phyloP scores from a whole-genome alignment of 2,329 filamentous ascomycete species.

The Bisporella sp. region DNA sequence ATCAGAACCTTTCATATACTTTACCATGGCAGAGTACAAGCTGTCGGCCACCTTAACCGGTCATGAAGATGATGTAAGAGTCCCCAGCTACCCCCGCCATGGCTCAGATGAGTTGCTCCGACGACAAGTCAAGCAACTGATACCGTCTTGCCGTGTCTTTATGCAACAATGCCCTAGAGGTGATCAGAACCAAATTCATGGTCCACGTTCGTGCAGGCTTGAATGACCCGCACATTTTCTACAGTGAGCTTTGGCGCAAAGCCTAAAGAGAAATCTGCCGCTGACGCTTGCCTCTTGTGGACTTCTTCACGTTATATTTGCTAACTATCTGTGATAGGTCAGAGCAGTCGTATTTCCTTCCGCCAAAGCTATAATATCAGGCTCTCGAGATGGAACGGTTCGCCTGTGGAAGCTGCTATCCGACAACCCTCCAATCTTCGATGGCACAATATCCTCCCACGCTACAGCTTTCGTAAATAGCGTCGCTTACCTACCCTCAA shows the following conservation, averaged over 20 bases:
- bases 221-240: too few relatives aligned
- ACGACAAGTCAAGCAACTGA: too few relatives aligned
- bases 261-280: too few relatives aligned
- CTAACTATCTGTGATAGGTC: constrained; percentile 51
- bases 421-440: constrained; percentile 61
- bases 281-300: too few relatives aligned
- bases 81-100: background rate
- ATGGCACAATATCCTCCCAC: constrained; percentile 70
- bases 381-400: constrained; percentile 86
- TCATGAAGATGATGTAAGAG: constrained; percentile 85
- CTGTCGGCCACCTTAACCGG: constrained; percentile 83
- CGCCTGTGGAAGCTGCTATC: constrained; percentile 72
- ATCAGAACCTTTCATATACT: background rate
- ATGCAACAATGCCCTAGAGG: too few relatives aligned
- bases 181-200: too few relatives aligned
- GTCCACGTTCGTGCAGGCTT: too few relatives aligned
- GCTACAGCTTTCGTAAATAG: constrained; percentile 85
- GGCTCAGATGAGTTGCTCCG: too few relatives aligned
- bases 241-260: too few relatives aligned
- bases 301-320: too few relatives aligned
- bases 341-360: constrained; percentile 76
- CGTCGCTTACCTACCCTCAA: constrained; percentile 68
- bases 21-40: constrained; percentile 74
- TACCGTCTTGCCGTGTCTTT: too few relatives aligned
- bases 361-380: constrained; percentile 67